A percentile compares a stretch with the other conserved stretches of the same genome.
These are phyloP conservation scores for Saccharomycopsis sp. DNA, from an alignment of 805 yeast genomes.

Conservation along the genomic window DNA sequence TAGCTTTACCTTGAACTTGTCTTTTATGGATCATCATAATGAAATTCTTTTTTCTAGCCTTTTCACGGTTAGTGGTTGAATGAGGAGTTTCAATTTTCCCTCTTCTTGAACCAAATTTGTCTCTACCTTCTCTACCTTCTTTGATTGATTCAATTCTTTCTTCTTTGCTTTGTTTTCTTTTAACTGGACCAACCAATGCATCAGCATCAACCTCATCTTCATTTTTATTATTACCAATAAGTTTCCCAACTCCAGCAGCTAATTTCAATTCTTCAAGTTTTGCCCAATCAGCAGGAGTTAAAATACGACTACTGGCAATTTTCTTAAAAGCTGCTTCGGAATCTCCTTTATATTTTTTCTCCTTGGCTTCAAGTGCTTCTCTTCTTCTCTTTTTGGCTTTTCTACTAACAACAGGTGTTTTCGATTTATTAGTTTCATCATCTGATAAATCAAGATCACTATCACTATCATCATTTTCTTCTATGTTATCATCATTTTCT, in stretches of 20 bases:
- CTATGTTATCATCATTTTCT: slow-evolving; percentile 27
- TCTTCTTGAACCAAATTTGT: slow-evolving; percentile 78
- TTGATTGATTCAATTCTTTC: slow-evolving; percentile 78
- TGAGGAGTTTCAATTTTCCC: slow-evolving; percentile 69
- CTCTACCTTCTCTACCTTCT: slow-evolving; percentile 92
- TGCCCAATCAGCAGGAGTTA: slow-evolving; percentile 97
- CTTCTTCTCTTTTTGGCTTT: slow-evolving; percentile 21
- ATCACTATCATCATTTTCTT: slow-evolving; percentile 25
- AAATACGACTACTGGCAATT: slow-evolving; percentile 60
- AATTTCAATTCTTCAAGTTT: slow-evolving; percentile 80
- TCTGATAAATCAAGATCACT: slow-evolving; percentile 32
- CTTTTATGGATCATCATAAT: slow-evolving; percentile 97
- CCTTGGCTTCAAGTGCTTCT: slow-evolving; percentile 20
- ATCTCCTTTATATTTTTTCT: slow-evolving; percentile 28
- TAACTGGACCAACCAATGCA: slow-evolving; percentile 62
- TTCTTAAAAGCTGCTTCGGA: slow-evolving; percentile 40
- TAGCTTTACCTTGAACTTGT: slow-evolving; percentile 89
- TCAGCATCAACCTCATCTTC: slow-evolving; percentile 84
- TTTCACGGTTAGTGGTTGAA: slow-evolving; percentile 91
- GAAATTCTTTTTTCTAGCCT: slow-evolving; percentile 96
- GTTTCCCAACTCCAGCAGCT: slow-evolving; percentile 77
- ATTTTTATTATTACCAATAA: slow-evolving; percentile 39
- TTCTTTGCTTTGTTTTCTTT: slow-evolving; percentile 78
- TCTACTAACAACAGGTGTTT: slow-evolving; percentile 18
- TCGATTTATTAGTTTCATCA: slow-evolving; percentile 10